Conservation (phyloP, 768 basidiomycete genomes). For the Amanita thiersii region DNA sequence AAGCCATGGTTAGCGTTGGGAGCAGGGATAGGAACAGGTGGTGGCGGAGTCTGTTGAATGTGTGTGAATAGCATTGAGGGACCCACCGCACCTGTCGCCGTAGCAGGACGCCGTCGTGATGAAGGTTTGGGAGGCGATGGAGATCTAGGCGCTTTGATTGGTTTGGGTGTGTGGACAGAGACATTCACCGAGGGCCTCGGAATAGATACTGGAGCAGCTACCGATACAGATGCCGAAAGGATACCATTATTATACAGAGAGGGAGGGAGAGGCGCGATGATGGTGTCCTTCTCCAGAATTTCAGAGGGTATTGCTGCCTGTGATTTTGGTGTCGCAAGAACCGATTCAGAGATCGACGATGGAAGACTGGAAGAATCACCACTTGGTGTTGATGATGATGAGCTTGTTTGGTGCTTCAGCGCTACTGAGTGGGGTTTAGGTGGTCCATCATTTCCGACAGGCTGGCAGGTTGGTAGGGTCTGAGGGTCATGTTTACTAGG, state of each 20-base stretch:
- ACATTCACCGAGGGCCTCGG: neutral
- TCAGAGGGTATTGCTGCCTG: neutral
- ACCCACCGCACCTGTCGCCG: neutral
- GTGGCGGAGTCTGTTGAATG: neutral
- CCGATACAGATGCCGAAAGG: neutral
- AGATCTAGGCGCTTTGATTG: neutral
- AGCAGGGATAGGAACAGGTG: constrained; percentile 10
- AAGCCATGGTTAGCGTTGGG: constrained; percentile 16
- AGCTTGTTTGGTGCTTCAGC: neutral
- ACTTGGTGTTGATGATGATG: neutral
- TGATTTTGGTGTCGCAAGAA: constrained; percentile 8
- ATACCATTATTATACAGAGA: neutral
- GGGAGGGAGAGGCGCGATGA: neutral
- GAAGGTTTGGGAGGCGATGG: constrained; percentile 1
- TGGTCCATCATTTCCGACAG: no score
- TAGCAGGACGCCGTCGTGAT: constrained; percentile 1
- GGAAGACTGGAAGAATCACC: constrained; percentile 13
- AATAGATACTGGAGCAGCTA: neutral
- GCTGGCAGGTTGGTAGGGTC: no score
- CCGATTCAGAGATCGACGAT: constrained; percentile 15
- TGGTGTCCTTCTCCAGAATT: neutral
- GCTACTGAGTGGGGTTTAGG: neutral
- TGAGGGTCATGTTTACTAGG: constrained; percentile 7
- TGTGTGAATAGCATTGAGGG: neutral
- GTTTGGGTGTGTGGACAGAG: neutral